Base-by-base conservation (phyloP, 192 early-diverging fungal species). In the Lobulomyces angularis region DNA sequence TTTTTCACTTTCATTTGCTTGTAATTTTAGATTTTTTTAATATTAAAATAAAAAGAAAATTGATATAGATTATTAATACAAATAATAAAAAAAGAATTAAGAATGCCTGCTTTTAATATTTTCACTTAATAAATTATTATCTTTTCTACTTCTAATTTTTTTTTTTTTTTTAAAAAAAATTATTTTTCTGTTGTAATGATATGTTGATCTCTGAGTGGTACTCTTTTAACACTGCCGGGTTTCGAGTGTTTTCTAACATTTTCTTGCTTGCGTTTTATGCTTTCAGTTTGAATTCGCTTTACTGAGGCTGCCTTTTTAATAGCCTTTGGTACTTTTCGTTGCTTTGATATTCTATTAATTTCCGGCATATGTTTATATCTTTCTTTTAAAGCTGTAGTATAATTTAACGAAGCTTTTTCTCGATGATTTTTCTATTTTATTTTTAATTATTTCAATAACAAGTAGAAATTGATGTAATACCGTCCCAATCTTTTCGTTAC, bases 281-380 rank as follows among this genome's bases (percentile, higher is more conserved):
- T 74, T 20, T 82, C 62, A 27, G 79, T 42, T 85, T 90, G 89
- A 40, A 79, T 65, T 35, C 77, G 73, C 65, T 92, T 95, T 30
- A 63, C 84, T 31, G 69, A 43, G 11, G 82, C 75, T 7, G 88
- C 88, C 27, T 67, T 79, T 45, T 79, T 81, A 69, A 97, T 82
- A 31, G 62, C 69, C 38, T 77, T 80, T 6, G 93, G 93, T 8
- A 91, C 55, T 45, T 84, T 71, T 41, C 93, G 83, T 51, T 95
- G 88, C 53, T 52, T 68, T 37, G 74, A 71, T 35, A 98, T 88
- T 26, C 83, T 64, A 45, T 79, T 74, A 39, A 96, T 83, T 48
- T 95, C 92, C 17, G 85, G 81, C 56, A 99, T 70, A 47, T 82
- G 71, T 55, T 82, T 81, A 69, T 83, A 99, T 25, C 88, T 76